Percentiles rank a stretch among this genome's conserved stretches.
phyloP scores from a whole-genome alignment of 768 basidiomycete species.

The Albatrellus ellisii region DNA sequence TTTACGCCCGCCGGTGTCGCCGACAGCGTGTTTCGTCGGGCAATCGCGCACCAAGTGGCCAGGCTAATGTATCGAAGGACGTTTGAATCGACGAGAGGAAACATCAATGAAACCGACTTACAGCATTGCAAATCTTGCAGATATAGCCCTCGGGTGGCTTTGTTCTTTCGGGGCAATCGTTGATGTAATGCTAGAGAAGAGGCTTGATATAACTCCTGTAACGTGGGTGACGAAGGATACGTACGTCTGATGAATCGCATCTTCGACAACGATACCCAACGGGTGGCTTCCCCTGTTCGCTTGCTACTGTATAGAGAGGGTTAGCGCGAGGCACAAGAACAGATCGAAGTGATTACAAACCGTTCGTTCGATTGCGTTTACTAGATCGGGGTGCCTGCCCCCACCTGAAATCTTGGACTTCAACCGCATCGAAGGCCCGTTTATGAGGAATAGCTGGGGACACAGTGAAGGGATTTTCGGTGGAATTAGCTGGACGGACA shows the following conservation, averaged over 20 bases:
- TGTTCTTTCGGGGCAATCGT: slow-evolving; percentile 58
- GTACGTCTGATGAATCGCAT: slow-evolving; percentile 64
- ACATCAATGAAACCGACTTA: slow-evolving; percentile 26
- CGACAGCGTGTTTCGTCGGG: slow-evolving; percentile 62
- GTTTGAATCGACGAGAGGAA: not conserved
- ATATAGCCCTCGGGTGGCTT: slow-evolving; percentile 77
- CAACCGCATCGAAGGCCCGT: slow-evolving; percentile 33
- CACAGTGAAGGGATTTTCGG: slow-evolving; percentile 57
- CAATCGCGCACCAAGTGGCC: slow-evolving; percentile 87
- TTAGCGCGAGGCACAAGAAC: not conserved
- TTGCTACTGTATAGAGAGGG: slow-evolving; percentile 7
- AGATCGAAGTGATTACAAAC: slow-evolving; percentile 10
- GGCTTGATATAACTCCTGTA: not conserved
- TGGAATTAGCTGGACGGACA: slow-evolving; percentile 45
- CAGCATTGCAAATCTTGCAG: slow-evolving; percentile 68
- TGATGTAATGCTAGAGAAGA: slow-evolving; percentile 52
- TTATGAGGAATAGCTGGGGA: slow-evolving; percentile 29
- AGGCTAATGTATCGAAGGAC: slow-evolving; percentile 27
- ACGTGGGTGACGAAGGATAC: slow-evolving; percentile 9
- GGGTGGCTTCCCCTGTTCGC: slow-evolving; percentile 45
- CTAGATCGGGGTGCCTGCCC: slow-evolving; percentile 41
- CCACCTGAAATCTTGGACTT: slow-evolving; percentile 57
- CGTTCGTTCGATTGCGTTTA: slow-evolving; percentile 48
- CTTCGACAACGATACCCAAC: slow-evolving; percentile 65
- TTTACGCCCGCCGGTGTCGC: slow-evolving; percentile 74